Evolutionary conservation across 1,284 basidiomycete species (phyloP), one percentile per base, ranked within the genome.

Genomic region (Limonomyces culmigenus): DNA sequence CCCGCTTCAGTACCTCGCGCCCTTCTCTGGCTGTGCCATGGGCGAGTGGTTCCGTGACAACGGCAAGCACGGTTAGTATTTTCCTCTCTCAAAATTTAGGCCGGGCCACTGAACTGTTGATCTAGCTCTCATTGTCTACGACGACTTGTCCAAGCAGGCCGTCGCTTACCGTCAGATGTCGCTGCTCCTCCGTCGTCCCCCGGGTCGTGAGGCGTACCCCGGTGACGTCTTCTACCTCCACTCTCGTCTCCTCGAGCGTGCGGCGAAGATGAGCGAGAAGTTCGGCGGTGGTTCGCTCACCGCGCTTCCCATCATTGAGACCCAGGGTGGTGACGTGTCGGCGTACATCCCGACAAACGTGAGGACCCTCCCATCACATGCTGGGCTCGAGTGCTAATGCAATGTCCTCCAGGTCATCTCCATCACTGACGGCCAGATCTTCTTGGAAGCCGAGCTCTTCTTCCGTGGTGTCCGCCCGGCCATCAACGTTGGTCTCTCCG

Each of bases 21-120:
- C 30, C 52, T 98, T 98, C 89, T 93, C 93, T 51, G 93, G 93
- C 47, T 93, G 88, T 64, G 92, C 93, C 54, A 98, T 98, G 86
- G 93, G 93, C 62, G 93, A 98, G 70, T 98, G 93, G 93, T 98
- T 98, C 93, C 89, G 93, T 70, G 93, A 98, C 70, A 97, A 98
- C 62, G 91, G 89, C 70, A 93, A 87, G 63, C 81, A 84, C 50
- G 75, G 79, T 79, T 49, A 38, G 71, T 52, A 29, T n/a, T 37
- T 21, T 17, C 13, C 27, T 29, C 19, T 33, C 30, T 5, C 14
- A 5, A 14, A 41, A 40, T 17, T 30, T 8, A 27, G 29, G 20
- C 29, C 34, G 8, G 19, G 33, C 19, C 3, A 16, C 34, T 30
- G 12, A 34, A 45, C 48, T 25, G 29, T 34, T 42, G 20, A n/a